These are phyloP conservation scores for Cucurbita pepo DNA, from an alignment of 306 rosid species.

Conservation along the genomic window DNA sequence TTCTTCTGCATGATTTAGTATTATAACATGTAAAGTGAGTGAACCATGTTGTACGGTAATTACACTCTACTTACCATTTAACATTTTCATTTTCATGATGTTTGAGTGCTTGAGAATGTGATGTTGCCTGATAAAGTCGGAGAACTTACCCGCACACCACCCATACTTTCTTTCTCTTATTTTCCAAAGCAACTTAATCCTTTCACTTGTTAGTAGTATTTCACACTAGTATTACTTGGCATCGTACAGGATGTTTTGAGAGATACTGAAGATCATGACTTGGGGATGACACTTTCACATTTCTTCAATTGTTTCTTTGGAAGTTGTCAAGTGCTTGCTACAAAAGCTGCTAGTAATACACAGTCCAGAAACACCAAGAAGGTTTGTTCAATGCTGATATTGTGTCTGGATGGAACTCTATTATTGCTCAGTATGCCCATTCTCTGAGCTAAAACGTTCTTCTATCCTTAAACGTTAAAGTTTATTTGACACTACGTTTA, in stretches of 20 bases:
- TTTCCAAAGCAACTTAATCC: not conserved
- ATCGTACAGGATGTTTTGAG: conserved; percentile 61
- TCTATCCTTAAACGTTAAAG: not conserved
- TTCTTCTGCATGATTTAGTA: not conserved
- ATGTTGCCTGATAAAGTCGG: not conserved
- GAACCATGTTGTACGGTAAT: not conserved
- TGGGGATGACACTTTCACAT: conserved; percentile 66
- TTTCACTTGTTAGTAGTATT: not conserved
- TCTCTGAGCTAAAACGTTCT: not conserved
- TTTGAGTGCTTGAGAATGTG: not conserved
- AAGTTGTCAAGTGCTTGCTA: conserved; percentile 46
- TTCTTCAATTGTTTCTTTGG: conserved; percentile 88
- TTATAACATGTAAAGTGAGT: not conserved
- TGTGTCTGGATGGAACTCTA: not conserved
- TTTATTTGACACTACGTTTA: not conserved
- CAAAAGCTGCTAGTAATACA: conserved; percentile 29
- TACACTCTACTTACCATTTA: not conserved
- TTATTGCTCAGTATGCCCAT: not conserved
- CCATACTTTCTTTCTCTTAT: not conserved
- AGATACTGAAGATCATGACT: conserved; percentile 84
- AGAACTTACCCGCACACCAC: not conserved
- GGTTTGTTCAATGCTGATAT: conserved; percentile 23
- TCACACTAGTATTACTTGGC: not conserved
- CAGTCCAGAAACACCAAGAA: conserved; percentile 45
- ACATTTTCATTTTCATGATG: not conserved